phyloP scores from a whole-genome alignment of 148 eudicot genomes.

The Chenopodium suecicum region DNA sequence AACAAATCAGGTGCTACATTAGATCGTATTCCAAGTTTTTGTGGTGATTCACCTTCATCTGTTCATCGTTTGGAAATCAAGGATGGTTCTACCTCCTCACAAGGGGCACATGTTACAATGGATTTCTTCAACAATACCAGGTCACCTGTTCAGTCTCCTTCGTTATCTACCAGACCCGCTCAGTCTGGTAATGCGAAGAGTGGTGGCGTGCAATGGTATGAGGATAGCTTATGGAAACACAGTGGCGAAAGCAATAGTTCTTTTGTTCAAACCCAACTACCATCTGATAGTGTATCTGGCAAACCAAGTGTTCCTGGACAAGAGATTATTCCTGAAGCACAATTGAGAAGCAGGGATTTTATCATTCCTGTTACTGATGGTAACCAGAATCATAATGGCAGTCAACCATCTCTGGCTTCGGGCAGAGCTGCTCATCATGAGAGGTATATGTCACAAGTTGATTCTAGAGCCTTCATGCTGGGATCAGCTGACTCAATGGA shows the following conservation, averaged over 20 bases:
- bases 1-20: conserved; percentile 28
- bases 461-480: conserved; percentile 40
- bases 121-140: conserved; percentile 32
- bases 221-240: conserved; percentile 39
- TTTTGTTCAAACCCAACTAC: conserved; percentile 38
- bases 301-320: conserved; percentile 27
- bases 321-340: conserved; percentile 29
- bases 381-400: conserved; percentile 29
- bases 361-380: conserved; percentile 27
- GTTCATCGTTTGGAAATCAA: conserved; percentile 31
- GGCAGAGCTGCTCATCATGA: conserved; percentile 41
- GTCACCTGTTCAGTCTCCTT: conserved; percentile 42
- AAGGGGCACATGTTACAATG: conserved; percentile 26
- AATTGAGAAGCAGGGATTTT: conserved; percentile 28
- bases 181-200: conserved; percentile 37
- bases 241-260: conserved; percentile 43
- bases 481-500: conserved; percentile 42
- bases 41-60: conserved; percentile 50
- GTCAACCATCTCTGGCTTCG: conserved; percentile 32
- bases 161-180: conserved; percentile 38
- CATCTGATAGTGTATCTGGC: conserved; percentile 31
- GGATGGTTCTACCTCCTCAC: conserved; percentile 28
- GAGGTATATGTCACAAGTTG: conserved; percentile 45
- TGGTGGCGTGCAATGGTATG: conserved; percentile 31
- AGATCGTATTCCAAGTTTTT: conserved; percentile 42